These are phyloP conservation scores for Phytophthora agathidicida DNA, from an alignment of 352 stramenopile species.

Conservation along the genomic window DNA sequence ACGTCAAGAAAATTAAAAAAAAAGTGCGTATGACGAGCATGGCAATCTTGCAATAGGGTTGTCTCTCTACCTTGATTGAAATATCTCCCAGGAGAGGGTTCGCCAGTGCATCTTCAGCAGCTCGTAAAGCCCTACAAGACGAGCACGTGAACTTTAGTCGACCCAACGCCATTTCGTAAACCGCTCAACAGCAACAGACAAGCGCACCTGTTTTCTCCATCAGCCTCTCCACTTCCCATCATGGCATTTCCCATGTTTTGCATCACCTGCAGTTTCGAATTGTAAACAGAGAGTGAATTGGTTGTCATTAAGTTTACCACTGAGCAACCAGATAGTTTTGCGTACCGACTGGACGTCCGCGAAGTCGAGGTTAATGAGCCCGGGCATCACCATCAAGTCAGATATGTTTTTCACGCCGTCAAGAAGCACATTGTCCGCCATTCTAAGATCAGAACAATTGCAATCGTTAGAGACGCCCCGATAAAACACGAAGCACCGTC, in stretches of 20 bases:
- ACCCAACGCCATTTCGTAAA: background rate
- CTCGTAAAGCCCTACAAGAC: constrained; percentile 59
- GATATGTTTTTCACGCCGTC: constrained; percentile 91
- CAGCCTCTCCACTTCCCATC: constrained; percentile 92
- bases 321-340: background rate
- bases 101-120: constrained; percentile 85
- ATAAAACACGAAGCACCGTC: too few relatives aligned
- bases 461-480: background rate
- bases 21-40: background rate
- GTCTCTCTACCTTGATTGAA: constrained; percentile 71
- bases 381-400: constrained; percentile 89
- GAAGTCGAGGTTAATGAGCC: constrained; percentile 90
- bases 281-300: background rate
- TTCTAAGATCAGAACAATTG: constrained; percentile 32
- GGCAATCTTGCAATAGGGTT: too few relatives aligned
- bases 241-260: constrained; percentile 89
- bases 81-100: constrained; percentile 91
- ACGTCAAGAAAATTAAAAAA: constrained; percentile 1
- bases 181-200: background rate
- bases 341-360: constrained; percentile 84
- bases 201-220: constrained; percentile 85
- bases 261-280: constrained; percentile 60
- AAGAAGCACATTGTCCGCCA: constrained; percentile 86
- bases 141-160: constrained; percentile 5
- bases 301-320: background rate